A percentile compares a stretch with the other conserved stretches of the same genome.
Conservation (phyloP, 2,329 filamentous ascomycete species). For the Cladosporium sp. region DNA sequence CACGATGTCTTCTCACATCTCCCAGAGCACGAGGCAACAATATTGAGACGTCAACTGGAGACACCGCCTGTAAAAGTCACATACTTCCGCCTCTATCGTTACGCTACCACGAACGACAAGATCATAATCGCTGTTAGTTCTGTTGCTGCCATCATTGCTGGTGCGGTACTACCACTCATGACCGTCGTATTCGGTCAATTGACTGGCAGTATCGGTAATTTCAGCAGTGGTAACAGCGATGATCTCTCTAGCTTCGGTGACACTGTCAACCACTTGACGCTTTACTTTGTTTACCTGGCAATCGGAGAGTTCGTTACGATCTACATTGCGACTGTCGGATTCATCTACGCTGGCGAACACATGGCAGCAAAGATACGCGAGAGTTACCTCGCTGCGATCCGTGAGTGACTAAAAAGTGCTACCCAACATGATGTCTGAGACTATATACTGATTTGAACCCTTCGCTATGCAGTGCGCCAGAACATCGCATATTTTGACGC, state of each 20-base stretch:
- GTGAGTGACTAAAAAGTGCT: no score
- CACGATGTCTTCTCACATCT: constrained; percentile 39
- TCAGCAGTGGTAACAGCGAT: constrained; percentile 37
- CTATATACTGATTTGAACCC: no score
- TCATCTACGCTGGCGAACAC: constrained; percentile 66
- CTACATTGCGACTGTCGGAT: constrained; percentile 81
- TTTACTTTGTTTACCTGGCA: constrained; percentile 85
- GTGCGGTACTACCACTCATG: constrained; percentile 41
- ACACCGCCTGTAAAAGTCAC: constrained; percentile 45
- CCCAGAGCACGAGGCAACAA: constrained; percentile 39
- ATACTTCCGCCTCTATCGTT: constrained; percentile 46
- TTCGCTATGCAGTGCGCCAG: no score
- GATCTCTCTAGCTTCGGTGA: constrained; percentile 53
- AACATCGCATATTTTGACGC: constrained; percentile 95
- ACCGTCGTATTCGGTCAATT: constrained; percentile 71
- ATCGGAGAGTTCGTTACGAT: constrained; percentile 76
- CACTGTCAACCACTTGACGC: constrained; percentile 62
- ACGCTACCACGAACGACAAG: constrained; percentile 44
- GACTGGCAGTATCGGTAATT: constrained; percentile 67
- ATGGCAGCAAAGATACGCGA: constrained; percentile 59
- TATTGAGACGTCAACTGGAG: constrained; percentile 42
- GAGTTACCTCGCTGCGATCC: constrained; percentile 78
- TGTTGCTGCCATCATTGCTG: constrained; percentile 37
- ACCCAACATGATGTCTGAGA: no score
- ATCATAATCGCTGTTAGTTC: constrained; percentile 43